Evolutionary conservation across 768 basidiomycete species (phyloP).

Genomic region (Cytidiella melzeri): DNA sequence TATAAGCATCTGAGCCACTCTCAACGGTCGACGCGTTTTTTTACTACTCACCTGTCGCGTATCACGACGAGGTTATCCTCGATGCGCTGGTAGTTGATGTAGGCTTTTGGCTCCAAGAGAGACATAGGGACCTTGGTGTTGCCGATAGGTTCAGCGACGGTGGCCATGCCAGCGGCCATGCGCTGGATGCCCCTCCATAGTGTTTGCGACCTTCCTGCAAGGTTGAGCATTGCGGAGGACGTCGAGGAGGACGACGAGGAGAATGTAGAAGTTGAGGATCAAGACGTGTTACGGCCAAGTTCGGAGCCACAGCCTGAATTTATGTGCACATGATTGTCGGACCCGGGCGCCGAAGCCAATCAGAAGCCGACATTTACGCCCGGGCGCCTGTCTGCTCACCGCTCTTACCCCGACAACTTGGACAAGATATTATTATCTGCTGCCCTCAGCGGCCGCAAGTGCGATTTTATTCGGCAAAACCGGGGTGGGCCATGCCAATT

Average conservation of each 20-base stretch:
- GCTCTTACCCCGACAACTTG: constrained; percentile 1
- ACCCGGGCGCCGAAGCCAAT: constrained; percentile 19
- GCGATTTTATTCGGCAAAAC: no score
- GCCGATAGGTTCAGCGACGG: constrained; percentile 67
- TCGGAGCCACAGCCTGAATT: constrained; percentile 22
- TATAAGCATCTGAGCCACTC: not conserved
- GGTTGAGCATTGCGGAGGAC: constrained; percentile 25
- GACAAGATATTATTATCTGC: no score
- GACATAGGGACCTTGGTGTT: constrained; percentile 91
- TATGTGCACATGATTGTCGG: constrained; percentile 24
- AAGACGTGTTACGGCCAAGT: constrained; percentile 19
- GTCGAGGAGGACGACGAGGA: constrained; percentile 18
- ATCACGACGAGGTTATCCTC: constrained; percentile 94
- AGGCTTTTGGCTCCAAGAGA: constrained; percentile 72
- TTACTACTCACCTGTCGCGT: constrained; percentile 58
- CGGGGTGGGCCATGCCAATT: no score
- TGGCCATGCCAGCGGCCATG: constrained; percentile 62
- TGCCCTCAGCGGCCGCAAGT: no score
- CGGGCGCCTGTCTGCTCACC: constrained; percentile 6
- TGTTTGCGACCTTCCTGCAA: constrained; percentile 19
- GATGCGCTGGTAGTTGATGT: constrained; percentile 94
- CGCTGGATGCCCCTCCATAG: constrained; percentile 26
- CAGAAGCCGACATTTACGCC: constrained; percentile 11
- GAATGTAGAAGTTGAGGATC: constrained; percentile 15
- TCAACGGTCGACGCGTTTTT: not conserved